Conservation (phyloP, 495 filamentous ascomycete species). For the Tuber calosporum region DNA sequence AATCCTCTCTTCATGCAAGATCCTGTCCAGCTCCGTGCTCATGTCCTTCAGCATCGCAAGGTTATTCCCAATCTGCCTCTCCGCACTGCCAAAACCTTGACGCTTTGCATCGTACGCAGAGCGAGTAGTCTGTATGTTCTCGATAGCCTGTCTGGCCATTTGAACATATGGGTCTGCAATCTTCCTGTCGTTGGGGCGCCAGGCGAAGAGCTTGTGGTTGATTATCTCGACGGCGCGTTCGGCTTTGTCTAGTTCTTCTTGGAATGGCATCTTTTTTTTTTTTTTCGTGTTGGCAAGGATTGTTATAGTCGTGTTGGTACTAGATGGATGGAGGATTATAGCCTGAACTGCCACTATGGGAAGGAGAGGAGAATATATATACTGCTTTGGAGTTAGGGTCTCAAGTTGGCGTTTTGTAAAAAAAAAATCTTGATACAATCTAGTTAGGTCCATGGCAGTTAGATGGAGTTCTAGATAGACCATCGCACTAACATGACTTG, state of each 20-base stretch:
- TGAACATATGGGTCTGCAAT: background rate
- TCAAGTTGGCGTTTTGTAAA: background rate
- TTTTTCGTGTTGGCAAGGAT: background rate
- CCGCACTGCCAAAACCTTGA: background rate
- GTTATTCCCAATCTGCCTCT: background rate
- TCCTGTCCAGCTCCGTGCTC: background rate
- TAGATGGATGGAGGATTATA: background rate
- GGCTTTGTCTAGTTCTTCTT: background rate
- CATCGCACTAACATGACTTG: background rate
- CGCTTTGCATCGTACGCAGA: background rate
- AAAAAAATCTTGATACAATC: background rate
- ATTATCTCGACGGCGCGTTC: background rate
- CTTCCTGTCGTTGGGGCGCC: background rate
- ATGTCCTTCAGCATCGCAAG: background rate
- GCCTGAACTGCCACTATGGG: background rate
- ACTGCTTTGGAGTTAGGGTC: background rate
- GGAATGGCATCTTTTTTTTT: background rate
- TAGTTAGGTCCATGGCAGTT: background rate
- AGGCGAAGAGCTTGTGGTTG: slow-evolving; percentile 5
- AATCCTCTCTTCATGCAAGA: background rate
- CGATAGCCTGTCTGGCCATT: background rate
- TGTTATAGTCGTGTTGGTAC: background rate
- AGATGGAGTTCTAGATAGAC: background rate
- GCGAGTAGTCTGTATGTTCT: background rate
- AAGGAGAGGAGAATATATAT: background rate